Base-by-base conservation (phyloP, 1,284 basidiomycete species). In the Apiotrichum veenhuisii region DNA sequence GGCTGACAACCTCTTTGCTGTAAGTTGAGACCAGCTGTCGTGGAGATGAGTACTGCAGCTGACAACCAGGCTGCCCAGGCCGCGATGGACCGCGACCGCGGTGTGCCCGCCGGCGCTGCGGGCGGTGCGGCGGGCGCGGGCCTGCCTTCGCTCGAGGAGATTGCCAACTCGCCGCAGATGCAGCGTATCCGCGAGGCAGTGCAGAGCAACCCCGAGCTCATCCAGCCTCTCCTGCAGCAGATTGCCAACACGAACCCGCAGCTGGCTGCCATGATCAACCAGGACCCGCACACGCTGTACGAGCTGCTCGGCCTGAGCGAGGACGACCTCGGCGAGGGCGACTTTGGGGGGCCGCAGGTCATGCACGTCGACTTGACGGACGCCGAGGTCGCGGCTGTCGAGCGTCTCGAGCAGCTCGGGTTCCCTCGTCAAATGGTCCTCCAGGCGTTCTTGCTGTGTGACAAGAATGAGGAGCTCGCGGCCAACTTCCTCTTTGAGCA, bases 381-480 rank as follows among this genome's bases (percentile, higher is more conserved):
- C 47, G 90, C 93, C 62, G 93, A 97, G 76, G 81, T 83, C 52
- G 89, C 83, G 49, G 90, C 92, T 7, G 94, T 97, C 62, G 83
- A 86, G 74, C 81, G 93, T 68, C 80, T 97, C 59, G 84, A 91
- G 76, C 86, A 80, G 2, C 84, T 97, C 53, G 93, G 93, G 1
- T 97, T 97, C 76, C 77, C 88, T 23, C 82, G 90, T 45, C 82
- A 91, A 51, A 79, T 80, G 0, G 92, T 83, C 5, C 78, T 91
- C 43, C 85, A 95, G 75, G 93, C 93, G 1, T 97, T 89, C 78
- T 92, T 77, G 86, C 87, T 77, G 7, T 96, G 92, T 75, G 93
- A 92, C 75, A 93, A 90, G 82, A 91, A 97, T 71, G 93, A 97
- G 77, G 91, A 95, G 74, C 78, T 94, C 42, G 91, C 93, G 2